A percentile compares a stretch with the other conserved stretches of the same genome.
phyloP scores from a whole-genome alignment of 306 rosid species.

The Psophocarpus tetragonolobus region DNA sequence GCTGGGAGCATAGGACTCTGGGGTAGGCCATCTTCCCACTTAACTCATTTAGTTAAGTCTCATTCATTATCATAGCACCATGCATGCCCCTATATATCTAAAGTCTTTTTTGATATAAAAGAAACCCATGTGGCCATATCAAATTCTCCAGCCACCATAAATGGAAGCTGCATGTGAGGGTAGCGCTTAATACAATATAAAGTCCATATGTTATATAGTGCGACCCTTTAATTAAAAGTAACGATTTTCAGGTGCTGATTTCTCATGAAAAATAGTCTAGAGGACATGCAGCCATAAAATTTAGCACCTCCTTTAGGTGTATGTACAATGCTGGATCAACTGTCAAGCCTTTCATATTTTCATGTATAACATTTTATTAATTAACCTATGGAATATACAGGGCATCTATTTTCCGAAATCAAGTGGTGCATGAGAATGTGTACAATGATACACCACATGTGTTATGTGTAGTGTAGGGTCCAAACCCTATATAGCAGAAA shows the following conservation, averaged over 20 bases:
- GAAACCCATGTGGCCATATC: slow-evolving; percentile 30
- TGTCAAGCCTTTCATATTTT: too few relatives aligned
- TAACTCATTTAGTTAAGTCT: slow-evolving; percentile 26
- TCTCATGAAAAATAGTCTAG: not conserved
- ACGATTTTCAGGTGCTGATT: slow-evolving; percentile 12
- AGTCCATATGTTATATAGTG: too few relatives aligned
- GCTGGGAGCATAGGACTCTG: slow-evolving; percentile 5
- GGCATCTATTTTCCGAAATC: not conserved
- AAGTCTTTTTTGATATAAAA: not conserved
- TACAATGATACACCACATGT: not conserved
- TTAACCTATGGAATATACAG: not conserved
- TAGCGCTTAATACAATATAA: not conserved
- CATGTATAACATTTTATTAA: not conserved
- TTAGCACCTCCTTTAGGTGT: slow-evolving; percentile 1
- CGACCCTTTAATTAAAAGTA: not conserved
- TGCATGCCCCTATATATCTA: not conserved
- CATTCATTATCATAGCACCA: slow-evolving; percentile 25
- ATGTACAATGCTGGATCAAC: not conserved
- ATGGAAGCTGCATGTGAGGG: slow-evolving; percentile 35
- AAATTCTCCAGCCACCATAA: slow-evolving; percentile 31
- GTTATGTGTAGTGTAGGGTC: not conserved
- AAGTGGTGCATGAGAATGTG: slow-evolving; percentile 3
- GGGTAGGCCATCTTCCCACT: slow-evolving; percentile 41
- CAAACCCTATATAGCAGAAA: not conserved
- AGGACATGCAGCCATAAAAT: slow-evolving; percentile 16